phyloP scores from a whole-genome alignment of 1,284 basidiomycete genomes.

The Amylostereum areolatum region DNA sequence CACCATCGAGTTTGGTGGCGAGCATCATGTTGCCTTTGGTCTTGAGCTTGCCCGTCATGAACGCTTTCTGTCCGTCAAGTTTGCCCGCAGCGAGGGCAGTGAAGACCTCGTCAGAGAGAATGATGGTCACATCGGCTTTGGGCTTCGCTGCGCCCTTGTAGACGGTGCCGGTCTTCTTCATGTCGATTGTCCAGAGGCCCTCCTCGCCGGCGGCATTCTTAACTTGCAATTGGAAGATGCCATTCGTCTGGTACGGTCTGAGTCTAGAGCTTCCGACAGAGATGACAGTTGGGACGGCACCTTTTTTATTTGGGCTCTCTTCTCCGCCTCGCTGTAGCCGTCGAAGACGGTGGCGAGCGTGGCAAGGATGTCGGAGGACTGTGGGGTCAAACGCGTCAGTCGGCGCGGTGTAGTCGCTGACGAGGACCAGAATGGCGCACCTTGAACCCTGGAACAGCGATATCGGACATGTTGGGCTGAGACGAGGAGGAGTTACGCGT shows the following conservation, averaged over 20 bases:
- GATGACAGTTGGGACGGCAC: slow-evolving; percentile 28
- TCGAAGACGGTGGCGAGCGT: slow-evolving; percentile 61
- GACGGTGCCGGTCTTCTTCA: slow-evolving; percentile 85
- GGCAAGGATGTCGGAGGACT: slow-evolving; percentile 71
- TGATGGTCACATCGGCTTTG: slow-evolving; percentile 74
- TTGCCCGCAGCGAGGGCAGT: slow-evolving; percentile 63
- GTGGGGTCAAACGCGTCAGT: background rate
- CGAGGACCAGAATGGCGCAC: slow-evolving; percentile 8
- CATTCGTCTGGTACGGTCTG: slow-evolving; percentile 63
- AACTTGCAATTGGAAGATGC: slow-evolving; percentile 86
- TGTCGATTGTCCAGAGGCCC: slow-evolving; percentile 89
- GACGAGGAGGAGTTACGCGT: background rate
- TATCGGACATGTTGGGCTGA: slow-evolving; percentile 26
- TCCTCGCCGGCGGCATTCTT: slow-evolving; percentile 75
- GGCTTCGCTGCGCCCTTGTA: slow-evolving; percentile 74
- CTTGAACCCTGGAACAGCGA: slow-evolving; percentile 32
- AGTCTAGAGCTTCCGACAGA: background rate
- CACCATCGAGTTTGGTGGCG: slow-evolving; percentile 79
- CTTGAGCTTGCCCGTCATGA: slow-evolving; percentile 90
- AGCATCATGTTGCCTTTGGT: slow-evolving; percentile 85
- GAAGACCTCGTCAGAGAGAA: slow-evolving; percentile 70
- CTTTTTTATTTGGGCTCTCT: slow-evolving; percentile 82
- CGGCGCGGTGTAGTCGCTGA: background rate
- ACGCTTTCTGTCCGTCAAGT: slow-evolving; percentile 88
- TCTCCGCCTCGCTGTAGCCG: slow-evolving; percentile 66